A percentile compares a stretch with the other conserved stretches of the same genome.
These are phyloP conservation scores for Colletotrichum australisinense DNA, from an alignment of 2,329 filamentous ascomycete species.

Conservation along the genomic window DNA sequence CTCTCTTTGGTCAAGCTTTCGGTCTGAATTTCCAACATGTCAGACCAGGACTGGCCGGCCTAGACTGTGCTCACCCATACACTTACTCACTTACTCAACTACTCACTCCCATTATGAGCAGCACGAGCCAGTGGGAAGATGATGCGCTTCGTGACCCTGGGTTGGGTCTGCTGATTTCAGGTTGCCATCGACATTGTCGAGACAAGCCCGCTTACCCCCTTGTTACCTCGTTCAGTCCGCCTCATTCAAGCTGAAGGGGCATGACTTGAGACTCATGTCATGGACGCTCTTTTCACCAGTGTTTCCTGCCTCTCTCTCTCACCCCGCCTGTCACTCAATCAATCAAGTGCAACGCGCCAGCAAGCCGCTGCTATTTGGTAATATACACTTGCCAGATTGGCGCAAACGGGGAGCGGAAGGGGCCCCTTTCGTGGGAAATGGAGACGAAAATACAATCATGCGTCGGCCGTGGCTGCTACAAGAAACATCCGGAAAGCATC, in stretches of 20 bases:
- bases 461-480: background rate
- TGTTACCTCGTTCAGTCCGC: constrained; percentile 4
- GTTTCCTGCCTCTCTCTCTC: background rate
- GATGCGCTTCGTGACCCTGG: background rate
- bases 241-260: background rate
- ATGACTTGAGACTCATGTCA: background rate
- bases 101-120: background rate
- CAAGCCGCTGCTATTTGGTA: constrained; percentile 8
- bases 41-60: background rate
- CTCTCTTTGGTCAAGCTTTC: constrained; percentile 5
- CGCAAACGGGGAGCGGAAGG: background rate
- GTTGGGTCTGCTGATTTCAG: background rate
- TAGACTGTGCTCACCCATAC: background rate
- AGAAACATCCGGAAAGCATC: background rate
- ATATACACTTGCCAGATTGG: background rate
- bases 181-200: background rate
- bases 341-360: background rate
- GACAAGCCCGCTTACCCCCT: constrained; percentile 1
- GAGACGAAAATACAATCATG: background rate
- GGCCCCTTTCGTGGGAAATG: background rate
- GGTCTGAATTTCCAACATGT: background rate
- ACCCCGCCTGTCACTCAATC: background rate
- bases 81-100: background rate
- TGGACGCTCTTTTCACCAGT: background rate
- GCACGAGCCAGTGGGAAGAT: background rate